Percentiles rank a stretch among this genome's conserved stretches.
phyloP scores from a whole-genome alignment of 495 filamentous ascomycete species.

The Stereocaulon alpinum region DNA sequence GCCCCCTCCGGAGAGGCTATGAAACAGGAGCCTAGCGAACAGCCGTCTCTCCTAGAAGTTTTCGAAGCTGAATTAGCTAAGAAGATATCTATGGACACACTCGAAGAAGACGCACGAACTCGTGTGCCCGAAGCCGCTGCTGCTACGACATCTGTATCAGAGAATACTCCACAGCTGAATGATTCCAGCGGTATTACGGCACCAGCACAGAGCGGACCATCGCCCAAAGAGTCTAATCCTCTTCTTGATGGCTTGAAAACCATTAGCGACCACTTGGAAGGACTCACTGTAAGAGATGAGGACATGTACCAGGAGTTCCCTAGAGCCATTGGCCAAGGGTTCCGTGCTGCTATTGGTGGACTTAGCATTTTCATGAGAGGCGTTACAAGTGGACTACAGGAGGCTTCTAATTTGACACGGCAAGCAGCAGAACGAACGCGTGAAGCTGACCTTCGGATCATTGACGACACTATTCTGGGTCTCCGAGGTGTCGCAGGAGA shows the following conservation, averaged over 20 bases:
- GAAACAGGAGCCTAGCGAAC: background rate
- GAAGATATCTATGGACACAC: constrained; percentile 17
- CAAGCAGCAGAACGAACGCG: constrained; percentile 31
- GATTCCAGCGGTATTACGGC: background rate
- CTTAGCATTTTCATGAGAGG: constrained; percentile 29
- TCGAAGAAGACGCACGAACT: background rate
- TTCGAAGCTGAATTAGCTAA: constrained; percentile 45
- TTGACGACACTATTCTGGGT: constrained; percentile 34
- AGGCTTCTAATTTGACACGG: constrained; percentile 32
- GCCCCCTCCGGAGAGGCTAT: constrained; percentile 3
- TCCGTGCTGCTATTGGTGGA: constrained; percentile 1
- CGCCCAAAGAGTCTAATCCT: background rate
- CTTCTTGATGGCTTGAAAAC: background rate
- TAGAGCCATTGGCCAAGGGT: constrained; percentile 9
- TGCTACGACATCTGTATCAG: background rate
- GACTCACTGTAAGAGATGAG: background rate
- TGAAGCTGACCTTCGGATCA: constrained; percentile 31
- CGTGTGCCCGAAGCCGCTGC: background rate
- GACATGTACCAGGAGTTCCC: constrained; percentile 15
- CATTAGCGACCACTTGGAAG: constrained; percentile 22
- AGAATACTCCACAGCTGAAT: background rate
- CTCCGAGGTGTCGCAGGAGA: constrained; percentile 37
- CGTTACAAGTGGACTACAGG: constrained; percentile 30
- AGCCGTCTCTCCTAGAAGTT: constrained; percentile 34
- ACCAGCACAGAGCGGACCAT: background rate